A percentile compares a stretch with the other conserved stretches of the same genome.
These are phyloP conservation scores for Trypanosoma melophagium DNA, from an alignment of 208 protist species.

Conservation along the genomic window DNA sequence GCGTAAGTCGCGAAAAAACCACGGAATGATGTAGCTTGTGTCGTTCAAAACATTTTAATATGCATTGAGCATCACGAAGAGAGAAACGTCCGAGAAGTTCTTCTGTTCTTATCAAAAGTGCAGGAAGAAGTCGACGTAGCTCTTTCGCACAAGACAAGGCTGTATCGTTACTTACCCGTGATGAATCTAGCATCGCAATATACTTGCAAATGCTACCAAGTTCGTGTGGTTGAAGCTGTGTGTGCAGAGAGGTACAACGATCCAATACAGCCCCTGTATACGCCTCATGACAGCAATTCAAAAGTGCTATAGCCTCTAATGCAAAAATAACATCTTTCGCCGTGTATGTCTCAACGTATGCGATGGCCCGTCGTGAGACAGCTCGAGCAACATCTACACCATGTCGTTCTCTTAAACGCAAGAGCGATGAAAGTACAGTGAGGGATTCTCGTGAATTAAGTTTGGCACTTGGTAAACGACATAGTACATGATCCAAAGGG, in stretches of 20 bases:
- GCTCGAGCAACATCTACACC: constrained; percentile 37
- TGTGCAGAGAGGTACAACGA: constrained; percentile 40
- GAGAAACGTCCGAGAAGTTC: constrained; percentile 64
- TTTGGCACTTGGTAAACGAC: constrained; percentile 27
- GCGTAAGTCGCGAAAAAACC: constrained; percentile 76
- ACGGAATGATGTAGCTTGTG: constrained; percentile 78
- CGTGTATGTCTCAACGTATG: constrained; percentile 51
- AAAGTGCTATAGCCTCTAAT: constrained; percentile 57
- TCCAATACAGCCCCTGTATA: constrained; percentile 57
- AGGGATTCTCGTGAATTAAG: constrained; percentile 56
- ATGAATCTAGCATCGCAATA: constrained; percentile 53
- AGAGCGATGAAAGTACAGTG: constrained; percentile 59
- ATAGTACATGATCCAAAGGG: constrained; percentile 52
- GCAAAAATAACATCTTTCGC: constrained; percentile 68
- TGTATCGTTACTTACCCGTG: constrained; percentile 37
- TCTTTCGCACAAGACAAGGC: constrained; percentile 50
- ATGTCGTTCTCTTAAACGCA: constrained; percentile 49
- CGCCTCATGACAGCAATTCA: constrained; percentile 46
- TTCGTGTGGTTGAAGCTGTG: constrained; percentile 39
- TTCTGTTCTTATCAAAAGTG: constrained; percentile 60
- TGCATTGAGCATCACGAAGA: constrained; percentile 64
- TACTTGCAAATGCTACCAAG: constrained; percentile 79
- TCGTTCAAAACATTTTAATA: constrained; percentile 73
- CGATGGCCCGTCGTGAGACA: constrained; percentile 51
- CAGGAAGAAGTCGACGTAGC: constrained; percentile 59